A percentile compares a stretch with the other conserved stretches of the same genome.
Evolutionary conservation across 179 eudicot genomes (phyloP).

Genomic region (Pouteria campechiana): DNA sequence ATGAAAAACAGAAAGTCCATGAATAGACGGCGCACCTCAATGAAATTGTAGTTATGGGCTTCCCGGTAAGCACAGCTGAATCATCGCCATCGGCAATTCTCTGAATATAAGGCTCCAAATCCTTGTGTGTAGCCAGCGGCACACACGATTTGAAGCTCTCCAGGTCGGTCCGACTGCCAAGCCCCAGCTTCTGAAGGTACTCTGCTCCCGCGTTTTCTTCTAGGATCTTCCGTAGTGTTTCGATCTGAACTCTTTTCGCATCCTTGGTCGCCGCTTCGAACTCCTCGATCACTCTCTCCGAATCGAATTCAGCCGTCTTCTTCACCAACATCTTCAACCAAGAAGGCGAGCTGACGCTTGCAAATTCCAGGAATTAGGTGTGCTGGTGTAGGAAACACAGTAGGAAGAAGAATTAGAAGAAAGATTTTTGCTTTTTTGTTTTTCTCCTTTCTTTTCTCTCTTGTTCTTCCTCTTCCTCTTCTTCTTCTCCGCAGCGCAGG

Average conservation of each 20-base stretch:
- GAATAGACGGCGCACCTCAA: no score
- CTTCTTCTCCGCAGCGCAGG: no score
- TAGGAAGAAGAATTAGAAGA: no score
- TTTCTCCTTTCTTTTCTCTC: no score
- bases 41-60: slow-evolving; percentile 68
- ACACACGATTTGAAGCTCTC: slow-evolving; percentile 55
- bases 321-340: slow-evolving; percentile 56
- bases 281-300: slow-evolving; percentile 39
- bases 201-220: slow-evolving; percentile 45
- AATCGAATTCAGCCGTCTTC: slow-evolving; percentile 31
- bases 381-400: no score
- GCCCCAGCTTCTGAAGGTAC: slow-evolving; percentile 49
- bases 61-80: slow-evolving; percentile 55
- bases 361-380: not conserved
- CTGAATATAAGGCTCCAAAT: slow-evolving; percentile 66
- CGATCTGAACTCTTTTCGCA: slow-evolving; percentile 60
- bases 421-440: no score
- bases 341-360: not conserved
- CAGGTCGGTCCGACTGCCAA: slow-evolving; percentile 56
- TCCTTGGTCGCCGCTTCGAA: slow-evolving; percentile 56
- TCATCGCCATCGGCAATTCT: slow-evolving; percentile 62
- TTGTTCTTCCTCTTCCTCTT: no score
- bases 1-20: not conserved
- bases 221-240: slow-evolving; percentile 61
- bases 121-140: slow-evolving; percentile 59